phyloP scores from a whole-genome alignment of 2,329 filamentous ascomycete species.

The Aspergillus pseudoglaucus region DNA sequence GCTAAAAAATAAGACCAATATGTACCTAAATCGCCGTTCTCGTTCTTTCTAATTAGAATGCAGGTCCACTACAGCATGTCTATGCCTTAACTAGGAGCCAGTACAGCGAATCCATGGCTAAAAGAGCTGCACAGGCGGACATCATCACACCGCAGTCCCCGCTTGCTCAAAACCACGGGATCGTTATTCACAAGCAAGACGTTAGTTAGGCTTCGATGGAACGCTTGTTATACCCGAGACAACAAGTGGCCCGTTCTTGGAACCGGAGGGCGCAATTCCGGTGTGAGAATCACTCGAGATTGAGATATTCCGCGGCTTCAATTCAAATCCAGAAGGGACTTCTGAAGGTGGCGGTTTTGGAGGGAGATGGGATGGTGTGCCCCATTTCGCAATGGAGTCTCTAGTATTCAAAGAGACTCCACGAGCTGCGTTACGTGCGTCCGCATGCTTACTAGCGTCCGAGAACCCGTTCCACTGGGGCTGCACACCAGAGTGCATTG shows the following conservation, averaged over 20 bases:
- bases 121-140: no score
- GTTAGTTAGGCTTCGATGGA: slow-evolving; percentile 21
- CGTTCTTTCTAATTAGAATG: background rate
- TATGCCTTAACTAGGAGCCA: background rate
- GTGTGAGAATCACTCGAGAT: slow-evolving; percentile 16
- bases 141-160: no score
- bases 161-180: no score
- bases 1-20: background rate
- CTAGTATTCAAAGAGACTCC: slow-evolving; percentile 17
- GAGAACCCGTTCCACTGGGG: slow-evolving; percentile 23
- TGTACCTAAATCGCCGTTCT: background rate
- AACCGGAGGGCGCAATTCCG: slow-evolving; percentile 13
- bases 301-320: slow-evolving; percentile 27
- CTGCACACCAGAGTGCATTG: slow-evolving; percentile 16
- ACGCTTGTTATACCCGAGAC: slow-evolving; percentile 29
- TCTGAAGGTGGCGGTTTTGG: slow-evolving; percentile 46
- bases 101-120: background rate
- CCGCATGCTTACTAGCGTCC: slow-evolving; percentile 18
- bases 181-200: background rate
- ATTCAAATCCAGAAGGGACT: slow-evolving; percentile 35
- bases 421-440: slow-evolving; percentile 14
- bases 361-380: slow-evolving; percentile 44
- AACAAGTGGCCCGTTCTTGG: slow-evolving; percentile 32
- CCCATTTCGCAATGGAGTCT: slow-evolving; percentile 45
- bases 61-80: no score